phyloP scores from a whole-genome alignment of 768 basidiomycete species.

The Leccinum arenicola region DNA sequence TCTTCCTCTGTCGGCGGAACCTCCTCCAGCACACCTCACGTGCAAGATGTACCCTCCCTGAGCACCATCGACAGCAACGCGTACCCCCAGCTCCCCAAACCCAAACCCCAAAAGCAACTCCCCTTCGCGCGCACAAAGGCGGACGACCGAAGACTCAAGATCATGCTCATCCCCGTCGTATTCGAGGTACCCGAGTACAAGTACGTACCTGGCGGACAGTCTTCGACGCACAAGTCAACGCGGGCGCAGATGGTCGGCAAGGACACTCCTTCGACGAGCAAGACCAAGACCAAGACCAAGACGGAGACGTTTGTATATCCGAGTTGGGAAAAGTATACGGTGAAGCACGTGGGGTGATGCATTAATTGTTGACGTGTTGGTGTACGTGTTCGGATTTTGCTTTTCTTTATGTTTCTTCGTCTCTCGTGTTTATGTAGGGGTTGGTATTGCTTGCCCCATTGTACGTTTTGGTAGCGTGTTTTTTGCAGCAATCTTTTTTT shows the following conservation, averaged over 20 bases:
- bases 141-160: constrained; percentile 55
- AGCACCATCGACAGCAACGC: constrained; percentile 14
- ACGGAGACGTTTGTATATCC: constrained; percentile 53
- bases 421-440: not conserved
- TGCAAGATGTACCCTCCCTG: constrained; percentile 10
- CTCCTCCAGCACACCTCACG: constrained; percentile 7
- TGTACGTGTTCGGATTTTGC: not conserved
- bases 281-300: constrained; percentile 33
- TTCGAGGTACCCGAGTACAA: constrained; percentile 33
- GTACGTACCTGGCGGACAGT: constrained; percentile 17
- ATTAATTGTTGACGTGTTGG: not conserved
- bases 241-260: constrained; percentile 14
- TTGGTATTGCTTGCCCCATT: too few relatives aligned
- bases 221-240: constrained; percentile 28
- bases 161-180: constrained; percentile 45
- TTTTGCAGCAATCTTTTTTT: too few relatives aligned
- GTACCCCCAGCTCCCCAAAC: constrained; percentile 38
- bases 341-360: constrained; percentile 36
- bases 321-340: constrained; percentile 63
- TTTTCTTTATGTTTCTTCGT: not conserved
- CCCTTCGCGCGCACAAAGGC: constrained; percentile 51
- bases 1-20: constrained; percentile 30
- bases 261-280: constrained; percentile 13
- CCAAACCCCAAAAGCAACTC: constrained; percentile 43
- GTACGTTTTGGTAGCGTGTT: too few relatives aligned